Evolutionary conservation across 495 filamentous ascomycete genomes (phyloP).

Genomic region (Talaromyces nanjingensis): DNA sequence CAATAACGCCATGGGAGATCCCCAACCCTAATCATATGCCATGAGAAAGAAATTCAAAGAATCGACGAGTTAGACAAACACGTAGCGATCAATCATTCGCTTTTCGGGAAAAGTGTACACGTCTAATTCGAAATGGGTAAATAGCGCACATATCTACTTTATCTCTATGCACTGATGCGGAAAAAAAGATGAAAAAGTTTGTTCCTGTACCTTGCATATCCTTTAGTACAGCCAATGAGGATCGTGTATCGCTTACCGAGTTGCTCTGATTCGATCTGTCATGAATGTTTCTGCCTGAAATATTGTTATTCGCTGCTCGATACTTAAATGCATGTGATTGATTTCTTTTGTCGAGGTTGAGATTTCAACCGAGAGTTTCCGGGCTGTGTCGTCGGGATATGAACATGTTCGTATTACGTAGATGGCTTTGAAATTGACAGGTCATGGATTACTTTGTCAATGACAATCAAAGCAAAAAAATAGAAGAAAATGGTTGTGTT

Average conservation of each 20-base stretch:
- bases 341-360: not conserved
- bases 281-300: not conserved
- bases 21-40: not conserved
- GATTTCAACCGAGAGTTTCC: not conserved
- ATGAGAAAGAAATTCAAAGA: not conserved
- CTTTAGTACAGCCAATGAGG: not conserved
- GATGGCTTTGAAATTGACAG: not conserved
- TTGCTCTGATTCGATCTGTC: not conserved
- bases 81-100: not conserved
- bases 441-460: not conserved
- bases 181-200: not conserved
- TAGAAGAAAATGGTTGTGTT: no score
- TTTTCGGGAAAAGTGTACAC: not conserved
- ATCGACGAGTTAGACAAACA: not conserved
- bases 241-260: not conserved
- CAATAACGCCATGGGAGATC: not conserved
- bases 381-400: not conserved
- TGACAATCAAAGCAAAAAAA: not conserved
- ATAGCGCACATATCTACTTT: not conserved
- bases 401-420: not conserved
- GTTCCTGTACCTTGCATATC: constrained; percentile 3
- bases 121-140: not conserved
- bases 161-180: not conserved
- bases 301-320: not conserved
- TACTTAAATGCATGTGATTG: not conserved